Evolutionary conservation across 495 filamentous ascomycete genomes (phyloP).

Genomic region (Aspergillus steynii): DNA sequence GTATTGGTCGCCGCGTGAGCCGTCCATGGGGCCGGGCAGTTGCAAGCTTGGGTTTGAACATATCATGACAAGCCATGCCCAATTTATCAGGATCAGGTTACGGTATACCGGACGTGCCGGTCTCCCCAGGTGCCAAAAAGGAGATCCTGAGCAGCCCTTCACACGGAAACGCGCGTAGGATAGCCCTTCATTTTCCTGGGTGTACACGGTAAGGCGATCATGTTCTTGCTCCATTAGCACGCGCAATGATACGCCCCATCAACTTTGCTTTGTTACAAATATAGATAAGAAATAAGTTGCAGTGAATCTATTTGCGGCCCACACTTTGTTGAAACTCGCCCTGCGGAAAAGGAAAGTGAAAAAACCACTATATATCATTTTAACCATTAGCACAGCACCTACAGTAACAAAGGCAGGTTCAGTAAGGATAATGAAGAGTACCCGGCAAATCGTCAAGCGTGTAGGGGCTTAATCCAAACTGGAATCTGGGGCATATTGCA

Average conservation of each 20-base stretch:
- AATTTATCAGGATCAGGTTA: slow-evolving; percentile 1
- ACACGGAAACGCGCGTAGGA: background rate
- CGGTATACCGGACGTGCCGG: background rate
- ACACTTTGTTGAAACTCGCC: background rate
- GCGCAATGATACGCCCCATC: background rate
- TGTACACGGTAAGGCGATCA: background rate
- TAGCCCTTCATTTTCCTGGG: background rate
- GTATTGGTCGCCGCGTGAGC: background rate
- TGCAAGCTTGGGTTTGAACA: background rate
- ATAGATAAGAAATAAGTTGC: background rate
- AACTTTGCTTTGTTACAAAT: background rate
- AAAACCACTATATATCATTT: background rate
- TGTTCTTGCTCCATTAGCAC: background rate
- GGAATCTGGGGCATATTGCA: background rate
- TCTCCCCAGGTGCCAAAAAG: background rate
- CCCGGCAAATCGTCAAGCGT: background rate
- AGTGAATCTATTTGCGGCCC: background rate
- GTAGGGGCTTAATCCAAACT: background rate
- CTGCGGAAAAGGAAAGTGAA: background rate
- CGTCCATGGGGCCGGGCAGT: background rate
- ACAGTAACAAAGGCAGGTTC: background rate
- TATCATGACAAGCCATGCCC: background rate
- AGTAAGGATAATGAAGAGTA: background rate
- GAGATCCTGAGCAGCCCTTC: background rate
- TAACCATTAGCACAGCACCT: background rate